Evolutionary conservation across 1,284 basidiomycete genomes (phyloP), one percentile per base, ranked within the genome.

Genomic region (Naganishia cerealis): DNA sequence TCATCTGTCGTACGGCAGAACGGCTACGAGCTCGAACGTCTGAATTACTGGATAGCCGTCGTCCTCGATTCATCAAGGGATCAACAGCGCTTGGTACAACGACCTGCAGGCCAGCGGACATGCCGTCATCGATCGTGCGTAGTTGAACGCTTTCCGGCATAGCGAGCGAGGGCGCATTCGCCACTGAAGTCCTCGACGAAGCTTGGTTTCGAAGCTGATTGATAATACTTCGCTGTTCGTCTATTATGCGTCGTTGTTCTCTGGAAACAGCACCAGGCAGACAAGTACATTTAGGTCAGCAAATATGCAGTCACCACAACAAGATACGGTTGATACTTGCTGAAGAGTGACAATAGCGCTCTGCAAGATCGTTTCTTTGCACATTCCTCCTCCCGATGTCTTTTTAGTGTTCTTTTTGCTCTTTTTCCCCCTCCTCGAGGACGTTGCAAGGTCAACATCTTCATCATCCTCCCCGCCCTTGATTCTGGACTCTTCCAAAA

Each of bases 401-500:
- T 63, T 63, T 40, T 63, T 63, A 18, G 52, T 42, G 29, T 42
- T 54, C 61, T 63, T 63, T 50, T 63, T 63, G 61, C 61, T 63
- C 61, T 52, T 63, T 26, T 63, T 63, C 39, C 61, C 50, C 38
- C 53, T 63, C 46, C 40, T 63, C 0, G 50, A 50, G 8, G 61
- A 63, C 13, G 61, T 53, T 15, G 61, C 36, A 29, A 63, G 53
- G 5, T 63, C 61, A 5, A 26, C 50, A 15, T 63, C 61, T 50
- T 50, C 46, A 24, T 63, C 61, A 24, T 63, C 61, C 21, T 42
- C 61, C 12, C 50, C 61, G 9, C 50, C 61, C 40, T 29, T 53
- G 24, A 26, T 63, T 52, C 29, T 63, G 33, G 61, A 50, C 26
- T 63, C 61, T 6, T 53, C 39, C n/a, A 63, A 38, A 21, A 63